Evolutionary conservation across 345 rosid genomes (phyloP).

Genomic region (Rhodamnia rubescens): DNA sequence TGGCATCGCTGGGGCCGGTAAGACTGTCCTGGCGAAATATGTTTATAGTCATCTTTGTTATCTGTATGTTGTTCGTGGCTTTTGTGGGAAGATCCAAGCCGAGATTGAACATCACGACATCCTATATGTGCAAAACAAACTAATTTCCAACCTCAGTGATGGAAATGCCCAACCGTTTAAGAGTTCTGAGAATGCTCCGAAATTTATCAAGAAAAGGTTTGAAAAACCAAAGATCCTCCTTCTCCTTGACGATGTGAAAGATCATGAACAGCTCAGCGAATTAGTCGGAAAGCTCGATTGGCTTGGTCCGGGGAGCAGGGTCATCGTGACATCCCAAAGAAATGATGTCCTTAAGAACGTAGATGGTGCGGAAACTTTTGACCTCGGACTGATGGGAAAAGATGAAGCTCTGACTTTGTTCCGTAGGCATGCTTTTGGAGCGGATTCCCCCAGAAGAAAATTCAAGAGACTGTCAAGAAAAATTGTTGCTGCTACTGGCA

Average conservation of each 20-base stretch:
- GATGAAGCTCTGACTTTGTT: not conserved
- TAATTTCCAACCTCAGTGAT: not conserved
- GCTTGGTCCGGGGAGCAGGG: conserved; percentile 6
- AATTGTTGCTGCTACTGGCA: not conserved
- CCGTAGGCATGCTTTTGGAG: conserved; percentile 2
- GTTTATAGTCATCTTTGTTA: not conserved
- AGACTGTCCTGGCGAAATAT: not conserved
- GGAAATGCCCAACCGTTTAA: not conserved
- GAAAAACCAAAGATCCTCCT: not conserved
- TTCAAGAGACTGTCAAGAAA: not conserved
- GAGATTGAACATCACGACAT: not conserved
- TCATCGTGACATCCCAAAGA: conserved; percentile 8
- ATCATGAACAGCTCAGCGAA: not conserved
- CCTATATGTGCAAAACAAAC: not conserved
- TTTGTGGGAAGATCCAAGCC: not conserved
- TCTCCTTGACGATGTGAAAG: conserved; percentile 13
- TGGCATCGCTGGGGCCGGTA: not conserved
- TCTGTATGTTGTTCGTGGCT: not conserved
- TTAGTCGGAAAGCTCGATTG: not conserved
- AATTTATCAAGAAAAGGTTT: not conserved
- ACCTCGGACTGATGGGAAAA: not conserved
- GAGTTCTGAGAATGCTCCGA: not conserved
- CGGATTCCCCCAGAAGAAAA: not conserved
- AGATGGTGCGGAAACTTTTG: not conserved
- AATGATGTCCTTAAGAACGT: not conserved